Evolutionary conservation across 2,329 filamentous ascomycete genomes (phyloP), one percentile per base, ranked within the genome.

Genomic region (Zymoseptoria ardabiliae): DNA sequence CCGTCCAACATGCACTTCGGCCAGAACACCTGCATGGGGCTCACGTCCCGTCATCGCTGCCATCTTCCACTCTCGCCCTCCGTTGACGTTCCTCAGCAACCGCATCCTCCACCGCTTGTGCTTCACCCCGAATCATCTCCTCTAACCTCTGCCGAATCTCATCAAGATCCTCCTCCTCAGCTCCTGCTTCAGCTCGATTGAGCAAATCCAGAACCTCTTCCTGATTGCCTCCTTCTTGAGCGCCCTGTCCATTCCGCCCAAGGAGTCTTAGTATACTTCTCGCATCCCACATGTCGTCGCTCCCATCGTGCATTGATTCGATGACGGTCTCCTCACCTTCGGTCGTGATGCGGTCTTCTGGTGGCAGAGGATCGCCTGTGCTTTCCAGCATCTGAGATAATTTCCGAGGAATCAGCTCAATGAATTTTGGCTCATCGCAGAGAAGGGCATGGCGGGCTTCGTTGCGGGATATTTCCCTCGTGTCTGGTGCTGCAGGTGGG

Each of bases 301-400:
- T 45, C 3, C 35, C 35, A 45, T 45, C 35, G 35, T 45, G 35
- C 35, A 45, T 45, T 7, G 35, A 45, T 7, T 17, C 35, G 4
- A 45, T 45, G 1, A 45, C 13, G 4, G 35, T 45, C 17, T 45
- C 35, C 17, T 45, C 35, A n/a, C 35, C 35, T n/a, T 45, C 35
- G 35, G 35, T 45, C 2, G 35, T 53, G 51, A 71, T 59, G 55
- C 68, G 74, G 58, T 83, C 75, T 0, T 81, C 73, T 1, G 91
- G 92, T 20, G 91, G 90, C 13, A 96, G 76, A 1, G 91, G 91
- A 70, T 96, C 92, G 21, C 90, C 94, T 19, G 90, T 84, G 63
- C 88, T 91, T 2, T 86, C 85, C 53, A 85, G 79, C 35, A 80
- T 77, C 19, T 82, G 79, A 10, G 91, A 85, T 66, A 90, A 81